A percentile compares a stretch with the other conserved stretches of the same genome.
phyloP scores from a whole-genome alignment of 192 early-diverging fungal genomes.

The Chytriomyces hyalinus region DNA sequence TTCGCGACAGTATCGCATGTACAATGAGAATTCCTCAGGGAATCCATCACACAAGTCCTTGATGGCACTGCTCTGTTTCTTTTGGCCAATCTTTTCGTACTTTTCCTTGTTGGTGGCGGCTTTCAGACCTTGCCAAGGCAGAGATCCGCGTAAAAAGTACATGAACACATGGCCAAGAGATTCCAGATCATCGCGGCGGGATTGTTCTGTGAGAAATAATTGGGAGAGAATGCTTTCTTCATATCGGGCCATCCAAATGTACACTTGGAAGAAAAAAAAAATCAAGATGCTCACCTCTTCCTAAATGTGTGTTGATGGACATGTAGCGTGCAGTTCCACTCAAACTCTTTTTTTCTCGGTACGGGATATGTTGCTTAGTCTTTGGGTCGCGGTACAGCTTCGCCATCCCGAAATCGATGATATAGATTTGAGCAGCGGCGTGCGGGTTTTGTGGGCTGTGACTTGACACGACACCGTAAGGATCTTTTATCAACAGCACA shows the following conservation, averaged over 20 bases:
- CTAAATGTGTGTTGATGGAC: conserved; percentile 98
- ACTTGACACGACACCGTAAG: conserved; percentile 52
- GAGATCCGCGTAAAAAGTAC: conserved; percentile 92
- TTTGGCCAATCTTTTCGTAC: conserved; percentile 99
- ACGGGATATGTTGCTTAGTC: conserved; percentile 97
- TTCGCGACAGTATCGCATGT: conserved; percentile 88
- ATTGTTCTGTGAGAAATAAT: conserved; percentile 92
- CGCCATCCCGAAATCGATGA: conserved; percentile 99
- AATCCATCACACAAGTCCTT: conserved; percentile 91
- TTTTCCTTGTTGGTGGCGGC: conserved; percentile 99
- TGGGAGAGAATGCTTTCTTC: conserved; percentile 67
- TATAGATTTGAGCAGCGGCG: conserved; percentile 72
- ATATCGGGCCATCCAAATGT: conserved; percentile 96
- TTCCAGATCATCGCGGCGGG: conserved; percentile 94
- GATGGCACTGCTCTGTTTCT: conserved; percentile 90
- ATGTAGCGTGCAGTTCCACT: conserved; percentile 98
- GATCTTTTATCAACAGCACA: conserved; percentile 36
- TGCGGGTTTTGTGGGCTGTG: conserved; percentile 64
- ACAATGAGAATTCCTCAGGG: conserved; percentile 91
- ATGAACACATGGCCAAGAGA: conserved; percentile 98
- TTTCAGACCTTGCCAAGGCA: conserved; percentile 99
- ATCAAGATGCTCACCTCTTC: conserved; percentile 74
- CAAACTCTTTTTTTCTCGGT: conserved; percentile 92
- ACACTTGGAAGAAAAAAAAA: conserved; percentile 70
- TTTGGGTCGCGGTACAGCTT: conserved; percentile 97